phyloP scores from a whole-genome alignment of 2,329 filamentous ascomycete species.

The Colletotrichum lentis region DNA sequence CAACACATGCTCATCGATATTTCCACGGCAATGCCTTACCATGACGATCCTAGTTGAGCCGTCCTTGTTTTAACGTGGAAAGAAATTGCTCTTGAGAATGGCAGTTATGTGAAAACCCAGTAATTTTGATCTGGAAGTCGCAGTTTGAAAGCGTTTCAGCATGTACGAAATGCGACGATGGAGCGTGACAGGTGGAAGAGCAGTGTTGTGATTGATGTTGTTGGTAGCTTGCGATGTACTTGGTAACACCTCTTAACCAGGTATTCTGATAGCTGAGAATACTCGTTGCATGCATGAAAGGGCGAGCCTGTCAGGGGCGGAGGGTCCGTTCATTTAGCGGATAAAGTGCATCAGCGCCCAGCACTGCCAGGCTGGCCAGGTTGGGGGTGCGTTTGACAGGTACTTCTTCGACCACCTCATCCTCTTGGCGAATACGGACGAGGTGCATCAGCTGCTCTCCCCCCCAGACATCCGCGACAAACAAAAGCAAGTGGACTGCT shows the following conservation, averaged over 20 bases:
- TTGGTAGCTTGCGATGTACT: neutral
- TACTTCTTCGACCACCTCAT: slow-evolving; percentile 38
- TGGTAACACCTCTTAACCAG: neutral
- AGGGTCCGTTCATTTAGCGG: slow-evolving; percentile 27
- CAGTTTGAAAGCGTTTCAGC: neutral
- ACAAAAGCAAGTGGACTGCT: slow-evolving; percentile 18
- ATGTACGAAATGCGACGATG: neutral
- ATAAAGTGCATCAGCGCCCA: slow-evolving; percentile 15
- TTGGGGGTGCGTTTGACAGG: slow-evolving; percentile 34
- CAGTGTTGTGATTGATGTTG: neutral
- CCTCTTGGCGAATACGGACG: slow-evolving; percentile 34
- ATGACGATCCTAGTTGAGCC: slow-evolving; percentile 21
- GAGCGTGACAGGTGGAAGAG: neutral
- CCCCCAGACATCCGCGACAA: slow-evolving; percentile 10
- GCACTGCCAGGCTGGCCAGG: slow-evolving; percentile 35
- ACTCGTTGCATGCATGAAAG: slow-evolving; percentile 28
- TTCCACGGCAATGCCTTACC: slow-evolving; percentile 15
- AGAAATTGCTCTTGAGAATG: too few relatives aligned
- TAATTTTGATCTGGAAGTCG: neutral
- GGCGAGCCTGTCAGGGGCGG: slow-evolving; percentile 4
- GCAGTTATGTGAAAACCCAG: too few relatives aligned
- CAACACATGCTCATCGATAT: neutral
- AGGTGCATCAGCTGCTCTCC: slow-evolving; percentile 25
- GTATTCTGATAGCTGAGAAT: neutral
- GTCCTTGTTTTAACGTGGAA: neutral